These are phyloP conservation scores for Botrytis deweyae DNA, from an alignment of 2,329 filamentous ascomycete genomes.

Conservation along the genomic window DNA sequence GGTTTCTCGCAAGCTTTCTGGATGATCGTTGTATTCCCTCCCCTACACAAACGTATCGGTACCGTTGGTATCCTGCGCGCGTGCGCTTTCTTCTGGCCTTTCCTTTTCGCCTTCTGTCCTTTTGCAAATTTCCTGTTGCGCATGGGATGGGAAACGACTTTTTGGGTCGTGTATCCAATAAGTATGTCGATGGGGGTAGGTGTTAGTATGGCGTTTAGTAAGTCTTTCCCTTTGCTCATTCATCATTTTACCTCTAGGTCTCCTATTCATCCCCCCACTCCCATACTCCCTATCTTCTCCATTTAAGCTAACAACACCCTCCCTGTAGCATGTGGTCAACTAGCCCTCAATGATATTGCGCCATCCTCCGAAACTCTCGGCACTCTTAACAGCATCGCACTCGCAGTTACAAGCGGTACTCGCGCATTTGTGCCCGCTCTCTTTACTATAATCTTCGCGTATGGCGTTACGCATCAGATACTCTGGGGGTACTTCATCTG, in stretches of 20 bases:
- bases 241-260: neutral
- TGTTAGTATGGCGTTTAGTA: slow-evolving; percentile 51
- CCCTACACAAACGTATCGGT: slow-evolving; percentile 62
- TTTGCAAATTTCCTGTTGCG: slow-evolving; percentile 57
- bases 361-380: slow-evolving; percentile 64
- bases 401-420: slow-evolving; percentile 61
- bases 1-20: slow-evolving; percentile 69
- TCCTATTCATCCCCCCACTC: neutral
- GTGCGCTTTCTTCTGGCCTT: slow-evolving; percentile 60
- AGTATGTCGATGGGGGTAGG: slow-evolving; percentile 58
- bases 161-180: slow-evolving; percentile 35
- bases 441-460: slow-evolving; percentile 66
- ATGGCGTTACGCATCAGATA: slow-evolving; percentile 61
- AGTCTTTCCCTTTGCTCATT: slow-evolving; percentile 47
- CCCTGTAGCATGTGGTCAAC: slow-evolving; percentile 68
- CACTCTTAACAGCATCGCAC: slow-evolving; percentile 67
- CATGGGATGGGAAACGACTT: slow-evolving; percentile 41
- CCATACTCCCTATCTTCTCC: neutral
- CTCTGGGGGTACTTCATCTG: slow-evolving; percentile 65
- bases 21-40: slow-evolving; percentile 69
- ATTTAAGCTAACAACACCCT: slow-evolving; percentile 43
- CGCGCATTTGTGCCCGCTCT: slow-evolving; percentile 65
- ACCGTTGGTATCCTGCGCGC: slow-evolving; percentile 63
- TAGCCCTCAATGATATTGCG: slow-evolving; percentile 71
- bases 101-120: slow-evolving; percentile 60